Evolutionary conservation across 2,329 filamentous ascomycete genomes (phyloP).

Genomic region (Cladophialophora psammophila): DNA sequence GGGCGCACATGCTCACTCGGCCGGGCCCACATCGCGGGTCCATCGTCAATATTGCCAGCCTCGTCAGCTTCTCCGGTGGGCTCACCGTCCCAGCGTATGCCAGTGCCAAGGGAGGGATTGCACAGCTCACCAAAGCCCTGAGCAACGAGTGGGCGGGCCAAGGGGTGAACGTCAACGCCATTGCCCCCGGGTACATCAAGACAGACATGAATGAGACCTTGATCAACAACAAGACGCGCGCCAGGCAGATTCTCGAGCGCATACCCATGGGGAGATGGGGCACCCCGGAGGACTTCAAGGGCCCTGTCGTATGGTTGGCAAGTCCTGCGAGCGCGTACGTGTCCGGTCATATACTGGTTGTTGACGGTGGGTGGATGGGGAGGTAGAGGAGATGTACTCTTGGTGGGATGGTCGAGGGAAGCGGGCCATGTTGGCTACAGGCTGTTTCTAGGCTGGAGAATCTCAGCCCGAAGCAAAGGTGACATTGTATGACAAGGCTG

Average conservation of each 20-base stretch:
- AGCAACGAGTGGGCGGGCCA: constrained; percentile 83
- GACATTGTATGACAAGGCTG: too few relatives aligned
- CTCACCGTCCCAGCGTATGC: constrained; percentile 89
- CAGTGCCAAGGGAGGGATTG: constrained; percentile 83
- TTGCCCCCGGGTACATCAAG: constrained; percentile 86
- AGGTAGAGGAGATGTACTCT: constrained; percentile 56
- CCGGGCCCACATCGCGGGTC: constrained; percentile 40
- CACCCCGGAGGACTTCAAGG: constrained; percentile 60
- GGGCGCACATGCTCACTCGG: constrained; percentile 76
- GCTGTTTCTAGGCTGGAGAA: too few relatives aligned
- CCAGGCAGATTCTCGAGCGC: constrained; percentile 75
- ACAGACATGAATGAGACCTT: constrained; percentile 93
- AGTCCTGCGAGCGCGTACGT: constrained; percentile 56
- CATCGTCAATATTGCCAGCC: constrained; percentile 84
- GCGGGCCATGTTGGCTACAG: too few relatives aligned
- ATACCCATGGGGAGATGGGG: constrained; percentile 90
- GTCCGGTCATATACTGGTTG: constrained; percentile 56
- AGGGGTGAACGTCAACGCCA: constrained; percentile 84
- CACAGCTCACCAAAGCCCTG: constrained; percentile 83
- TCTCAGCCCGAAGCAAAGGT: too few relatives aligned
- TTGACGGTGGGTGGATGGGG: constrained; percentile 74
- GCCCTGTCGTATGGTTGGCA: constrained; percentile 59
- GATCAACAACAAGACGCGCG: constrained; percentile 72
- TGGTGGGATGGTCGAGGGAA: too few relatives aligned
- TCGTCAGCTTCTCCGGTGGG: constrained; percentile 85